phyloP scores from a whole-genome alignment of 2,329 filamentous ascomycete species.

The Dactylellina sp. region DNA sequence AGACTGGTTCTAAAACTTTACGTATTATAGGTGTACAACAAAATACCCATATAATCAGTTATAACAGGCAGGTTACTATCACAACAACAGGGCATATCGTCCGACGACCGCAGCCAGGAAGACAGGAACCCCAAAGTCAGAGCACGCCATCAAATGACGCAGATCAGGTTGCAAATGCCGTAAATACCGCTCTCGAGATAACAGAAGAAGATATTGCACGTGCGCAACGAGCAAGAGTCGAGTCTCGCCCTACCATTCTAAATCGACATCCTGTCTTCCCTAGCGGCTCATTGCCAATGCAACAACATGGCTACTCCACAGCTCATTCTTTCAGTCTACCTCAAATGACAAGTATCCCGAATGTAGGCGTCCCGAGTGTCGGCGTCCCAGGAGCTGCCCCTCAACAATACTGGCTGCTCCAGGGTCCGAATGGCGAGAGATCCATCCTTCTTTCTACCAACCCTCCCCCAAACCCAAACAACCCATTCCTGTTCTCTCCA shows the following conservation, averaged over 20 bases:
- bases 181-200: not conserved
- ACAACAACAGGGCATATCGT: slow-evolving; percentile 30
- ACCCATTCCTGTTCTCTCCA: not conserved
- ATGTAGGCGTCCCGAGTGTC: not conserved
- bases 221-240: slow-evolving; percentile 25
- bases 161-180: not conserved
- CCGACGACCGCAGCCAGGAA: not conserved
- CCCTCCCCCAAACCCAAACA: not conserved
- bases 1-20: not conserved
- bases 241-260: not conserved
- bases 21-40: not conserved
- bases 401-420: slow-evolving; percentile 36
- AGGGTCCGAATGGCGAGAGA: slow-evolving; percentile 30
- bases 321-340: slow-evolving; percentile 11
- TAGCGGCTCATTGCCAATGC: not conserved
- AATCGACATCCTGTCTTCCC: no score
- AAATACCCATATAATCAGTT: slow-evolving; percentile 18
- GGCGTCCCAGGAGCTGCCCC: not conserved
- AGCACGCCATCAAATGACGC: not conserved
- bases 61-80: slow-evolving; percentile 36
- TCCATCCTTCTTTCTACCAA: slow-evolving; percentile 29
- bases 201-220: not conserved
- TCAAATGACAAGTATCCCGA: not conserved
- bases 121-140: not conserved
- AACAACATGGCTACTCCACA: slow-evolving; percentile 7